These are phyloP conservation scores for Fusarium sacchari DNA, from an alignment of 2,329 filamentous ascomycete genomes.

Conservation along the genomic window DNA sequence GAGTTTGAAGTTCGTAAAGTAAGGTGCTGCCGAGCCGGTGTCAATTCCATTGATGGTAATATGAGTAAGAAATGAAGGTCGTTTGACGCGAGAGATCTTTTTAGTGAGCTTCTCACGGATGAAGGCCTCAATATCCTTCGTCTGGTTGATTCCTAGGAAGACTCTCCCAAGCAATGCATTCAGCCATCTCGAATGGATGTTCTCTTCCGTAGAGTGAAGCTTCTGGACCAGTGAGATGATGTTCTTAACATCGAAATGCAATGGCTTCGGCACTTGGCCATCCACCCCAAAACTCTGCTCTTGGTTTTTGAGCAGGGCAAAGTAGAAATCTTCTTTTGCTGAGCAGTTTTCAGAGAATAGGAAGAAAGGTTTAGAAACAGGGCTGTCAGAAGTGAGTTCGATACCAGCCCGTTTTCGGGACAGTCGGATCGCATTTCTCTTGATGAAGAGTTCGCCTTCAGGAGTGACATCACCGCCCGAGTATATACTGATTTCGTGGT, in stretches of 20 bases:
- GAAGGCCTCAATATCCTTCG: constrained; percentile 79
- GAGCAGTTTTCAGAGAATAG: constrained; percentile 96
- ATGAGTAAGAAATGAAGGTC: constrained; percentile 87
- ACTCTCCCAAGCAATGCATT: constrained; percentile 90
- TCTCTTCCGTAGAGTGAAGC: constrained; percentile 90
- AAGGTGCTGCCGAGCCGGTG: constrained; percentile 86
- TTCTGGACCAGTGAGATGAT: constrained; percentile 91
- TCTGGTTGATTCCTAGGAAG: constrained; percentile 89
- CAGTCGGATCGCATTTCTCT: constrained; percentile 87
- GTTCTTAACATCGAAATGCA: constrained; percentile 83
- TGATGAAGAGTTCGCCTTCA: constrained; percentile 95
- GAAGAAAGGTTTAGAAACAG: constrained; percentile 83
- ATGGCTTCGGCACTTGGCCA: constrained; percentile 70
- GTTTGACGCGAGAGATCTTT: constrained; percentile 94
- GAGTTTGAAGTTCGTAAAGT: constrained; percentile 87
- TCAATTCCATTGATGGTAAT: constrained; percentile 86
- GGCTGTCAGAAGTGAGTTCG: constrained; percentile 65
- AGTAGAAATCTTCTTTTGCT: constrained; percentile 98
- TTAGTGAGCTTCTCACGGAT: constrained; percentile 90
- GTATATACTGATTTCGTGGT: constrained; percentile 87
- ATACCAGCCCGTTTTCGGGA: constrained; percentile 69
- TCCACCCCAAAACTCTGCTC: constrained; percentile 70
- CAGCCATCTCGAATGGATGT: constrained; percentile 89
- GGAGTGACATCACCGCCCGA: constrained; percentile 80
- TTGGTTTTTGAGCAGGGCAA: constrained; percentile 87